Conservation (phyloP, 2,329 filamentous ascomycete species). For the Blumeriella jaapii region DNA sequence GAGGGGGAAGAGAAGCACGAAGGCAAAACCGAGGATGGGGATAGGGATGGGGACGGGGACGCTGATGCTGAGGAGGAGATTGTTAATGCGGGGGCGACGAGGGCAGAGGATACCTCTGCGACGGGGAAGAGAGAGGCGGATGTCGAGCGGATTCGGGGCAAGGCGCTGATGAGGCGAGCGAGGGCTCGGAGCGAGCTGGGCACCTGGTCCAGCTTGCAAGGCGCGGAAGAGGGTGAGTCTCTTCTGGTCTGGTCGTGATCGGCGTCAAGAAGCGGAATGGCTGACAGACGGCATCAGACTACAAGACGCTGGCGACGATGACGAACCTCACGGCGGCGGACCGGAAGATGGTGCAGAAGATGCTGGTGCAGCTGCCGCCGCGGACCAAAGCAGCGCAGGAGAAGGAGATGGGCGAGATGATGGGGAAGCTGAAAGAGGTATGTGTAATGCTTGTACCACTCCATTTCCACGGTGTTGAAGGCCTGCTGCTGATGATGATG, state of each 20-base stretch:
- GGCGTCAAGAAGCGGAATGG: too few relatives aligned
- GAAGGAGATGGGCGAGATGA: constrained; percentile 89
- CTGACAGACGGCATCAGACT: constrained; percentile 43
- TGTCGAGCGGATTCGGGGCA: constrained; percentile 65
- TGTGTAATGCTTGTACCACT: too few relatives aligned
- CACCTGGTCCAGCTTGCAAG: constrained; percentile 70
- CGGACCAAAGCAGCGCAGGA: constrained; percentile 70
- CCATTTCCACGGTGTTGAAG: neutral
- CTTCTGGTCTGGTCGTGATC: too few relatives aligned
- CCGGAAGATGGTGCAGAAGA: constrained; percentile 51
- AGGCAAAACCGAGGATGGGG: constrained; percentile 21
- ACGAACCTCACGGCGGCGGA: constrained; percentile 54
- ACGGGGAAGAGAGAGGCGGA: constrained; percentile 40
- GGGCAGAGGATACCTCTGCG: constrained; percentile 30
- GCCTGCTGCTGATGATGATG: neutral
- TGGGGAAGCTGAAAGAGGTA: constrained; percentile 83
- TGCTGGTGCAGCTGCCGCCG: constrained; percentile 54
- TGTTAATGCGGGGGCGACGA: constrained; percentile 44
- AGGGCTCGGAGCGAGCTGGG: constrained; percentile 48
- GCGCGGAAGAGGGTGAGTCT: constrained; percentile 46
- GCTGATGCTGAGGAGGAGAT: constrained; percentile 49
- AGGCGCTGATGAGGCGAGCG: constrained; percentile 53
- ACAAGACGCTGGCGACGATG: constrained; percentile 51
- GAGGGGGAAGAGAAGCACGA: constrained; percentile 11
- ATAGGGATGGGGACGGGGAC: constrained; percentile 24